Base-by-base conservation (phyloP, 257 asterid species). In the Gynochthodes officinalis region DNA sequence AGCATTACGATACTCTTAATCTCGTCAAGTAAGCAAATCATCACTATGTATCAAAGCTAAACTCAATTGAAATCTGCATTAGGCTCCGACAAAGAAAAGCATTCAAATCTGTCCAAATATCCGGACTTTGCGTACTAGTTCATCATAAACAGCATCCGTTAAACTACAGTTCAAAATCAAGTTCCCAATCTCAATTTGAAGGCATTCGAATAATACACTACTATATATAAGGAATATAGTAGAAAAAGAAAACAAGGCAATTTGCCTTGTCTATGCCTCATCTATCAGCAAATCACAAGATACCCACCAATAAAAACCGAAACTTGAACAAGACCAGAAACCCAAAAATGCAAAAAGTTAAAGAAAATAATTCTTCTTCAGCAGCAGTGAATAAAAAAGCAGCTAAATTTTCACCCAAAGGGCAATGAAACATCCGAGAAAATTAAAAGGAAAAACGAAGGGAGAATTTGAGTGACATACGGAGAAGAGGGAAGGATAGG, bases 401-500 rank as follows among this genome's bases (percentile, higher is more conserved):
- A 46, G 33, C 8, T 5, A 13, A 32, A 61, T 14, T 25, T 46
- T 13, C 32, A 10, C 3, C 42, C 4, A 2, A 37, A 37, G 6
- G 42, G 42, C 13, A 58, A 5, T 30, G 23, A 15, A 57, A 27
- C 27, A 27, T 16, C 18, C 9, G 9, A 46, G 25, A 13, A 62
- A 40, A n/a, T 37, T 32, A 55, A n/a, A 67, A 49, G 52, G 50
- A 46, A 46, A 46, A 46, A 46, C 2, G 14, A 15, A 4, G 11
- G 14, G 50, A 46, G 53, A 48, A 48, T 21, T 48, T 1, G 21
- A 30, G 12, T 11, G n/a, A 37, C 76, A 46, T 83, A 83, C 87
- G 14, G 87, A 83, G 75, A 83, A 83, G 15, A 83, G 46, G 64
- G 83, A 77, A 52, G 81, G 75, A 61, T 71, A 83, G 50, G 84